Conservation (phyloP, 2,329 filamentous ascomycete genomes). For the Diplodia mutila region DNA sequence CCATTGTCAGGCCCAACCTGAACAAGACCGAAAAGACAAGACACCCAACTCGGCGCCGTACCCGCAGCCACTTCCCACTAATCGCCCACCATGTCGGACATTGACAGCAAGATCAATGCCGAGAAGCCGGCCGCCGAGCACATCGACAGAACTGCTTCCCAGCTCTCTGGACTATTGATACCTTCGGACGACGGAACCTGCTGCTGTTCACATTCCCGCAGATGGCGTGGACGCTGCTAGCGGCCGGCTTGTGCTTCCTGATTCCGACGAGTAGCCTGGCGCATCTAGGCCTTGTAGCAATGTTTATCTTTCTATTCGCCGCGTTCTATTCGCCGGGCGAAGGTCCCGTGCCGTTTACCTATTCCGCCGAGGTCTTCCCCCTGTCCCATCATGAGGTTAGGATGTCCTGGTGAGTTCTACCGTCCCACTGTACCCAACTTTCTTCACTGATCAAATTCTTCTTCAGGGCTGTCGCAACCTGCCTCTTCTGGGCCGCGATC, state of each 20-base stretch:
- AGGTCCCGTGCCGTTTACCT: constrained; percentile 67
- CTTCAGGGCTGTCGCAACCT: constrained; percentile 62
- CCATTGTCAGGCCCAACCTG: background rate
- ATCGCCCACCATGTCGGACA: constrained; percentile 15
- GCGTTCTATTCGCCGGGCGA: constrained; percentile 49
- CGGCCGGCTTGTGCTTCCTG: constrained; percentile 56
- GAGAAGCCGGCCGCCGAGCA: constrained; percentile 21
- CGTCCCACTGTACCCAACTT: background rate
- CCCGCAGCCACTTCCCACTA: constrained; percentile 1
- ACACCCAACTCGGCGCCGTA: background rate
- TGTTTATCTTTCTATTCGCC: constrained; percentile 62
- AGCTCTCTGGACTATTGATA: constrained; percentile 64
- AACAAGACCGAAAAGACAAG: background rate
- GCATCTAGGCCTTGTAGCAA: constrained; percentile 55
- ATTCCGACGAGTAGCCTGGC: constrained; percentile 48
- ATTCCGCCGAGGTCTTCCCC: constrained; percentile 71
- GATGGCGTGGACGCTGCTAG: constrained; percentile 54
- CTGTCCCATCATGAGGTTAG: constrained; percentile 72
- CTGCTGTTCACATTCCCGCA: constrained; percentile 54
- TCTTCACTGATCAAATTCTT: background rate
- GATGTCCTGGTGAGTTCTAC: constrained; percentile 59
- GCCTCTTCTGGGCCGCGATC: constrained; percentile 62
- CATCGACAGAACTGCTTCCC: no score
- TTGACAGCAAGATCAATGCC: background rate
- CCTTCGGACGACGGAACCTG: constrained; percentile 56